Percentiles rank a stretch among this genome's conserved stretches.
Conservation (phyloP, 192 early-diverging fungal species). For the Geranomyces michiganensis region DNA sequence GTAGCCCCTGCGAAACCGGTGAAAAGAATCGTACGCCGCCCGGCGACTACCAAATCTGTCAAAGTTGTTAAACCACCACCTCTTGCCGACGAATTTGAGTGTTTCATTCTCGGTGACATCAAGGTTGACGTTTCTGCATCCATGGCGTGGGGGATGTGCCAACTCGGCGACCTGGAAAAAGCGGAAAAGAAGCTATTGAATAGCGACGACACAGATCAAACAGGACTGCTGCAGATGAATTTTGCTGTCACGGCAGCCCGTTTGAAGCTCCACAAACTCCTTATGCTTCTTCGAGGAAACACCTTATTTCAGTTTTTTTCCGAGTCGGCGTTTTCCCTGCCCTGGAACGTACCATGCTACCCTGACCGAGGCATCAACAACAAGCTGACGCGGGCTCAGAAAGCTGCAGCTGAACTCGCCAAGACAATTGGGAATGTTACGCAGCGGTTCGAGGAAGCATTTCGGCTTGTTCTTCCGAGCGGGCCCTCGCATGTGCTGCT, state of each 20-base stretch:
- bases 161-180: constrained; percentile 41
- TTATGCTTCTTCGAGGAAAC: constrained; percentile 27
- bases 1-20: constrained; percentile 14
- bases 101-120: constrained; percentile 46
- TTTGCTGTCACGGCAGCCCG: constrained; percentile 32
- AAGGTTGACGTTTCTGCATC: constrained; percentile 45
- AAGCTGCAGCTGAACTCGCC: constrained; percentile 8
- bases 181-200: constrained; percentile 38
- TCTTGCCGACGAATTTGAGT: constrained; percentile 32
- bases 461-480: constrained; percentile 31
- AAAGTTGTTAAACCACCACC: background rate
- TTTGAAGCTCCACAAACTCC: constrained; percentile 34
- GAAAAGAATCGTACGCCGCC: background rate
- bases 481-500: constrained; percentile 46
- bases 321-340: constrained; percentile 54
- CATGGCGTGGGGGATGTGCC: constrained; percentile 34
- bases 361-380: background rate
- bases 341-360: constrained; percentile 38
- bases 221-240: constrained; percentile 37
- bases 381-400: constrained; percentile 25
- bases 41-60: background rate
- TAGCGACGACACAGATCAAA: constrained; percentile 27
- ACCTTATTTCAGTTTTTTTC: constrained; percentile 46
- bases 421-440: constrained; percentile 35
- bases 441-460: constrained; percentile 45